A percentile compares a stretch with the other conserved stretches of the same genome.
Conservation (phyloP, 306 rosid genomes). For the Cicer judaicum region DNA sequence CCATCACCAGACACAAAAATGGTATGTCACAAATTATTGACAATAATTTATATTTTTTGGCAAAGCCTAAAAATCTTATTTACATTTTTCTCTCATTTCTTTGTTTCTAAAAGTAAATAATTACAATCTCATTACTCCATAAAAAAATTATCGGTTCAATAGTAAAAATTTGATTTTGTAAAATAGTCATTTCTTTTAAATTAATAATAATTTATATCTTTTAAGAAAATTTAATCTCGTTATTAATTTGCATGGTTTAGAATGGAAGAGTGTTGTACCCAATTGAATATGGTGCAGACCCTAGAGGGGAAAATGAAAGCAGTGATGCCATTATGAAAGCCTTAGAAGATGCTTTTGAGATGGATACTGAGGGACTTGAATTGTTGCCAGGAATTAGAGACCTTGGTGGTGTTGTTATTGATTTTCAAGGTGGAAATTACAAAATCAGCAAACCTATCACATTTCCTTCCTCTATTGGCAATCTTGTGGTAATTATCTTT, state of each 20-base stretch:
- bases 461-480: conserved; percentile 53
- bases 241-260: conserved; percentile 13
- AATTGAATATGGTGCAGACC: conserved; percentile 66
- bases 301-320: conserved; percentile 58
- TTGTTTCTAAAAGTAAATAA: background rate
- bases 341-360: conserved; percentile 47
- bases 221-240: background rate
- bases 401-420: conserved; percentile 62
- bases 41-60: background rate
- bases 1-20: background rate
- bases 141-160: too few species aligned
- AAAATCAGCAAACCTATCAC: conserved; percentile 56
- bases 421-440: conserved; percentile 65
- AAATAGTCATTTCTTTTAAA: too few species aligned
- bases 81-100: background rate
- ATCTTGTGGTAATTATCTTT: conserved; percentile 57
- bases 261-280: conserved; percentile 55
- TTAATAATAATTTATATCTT: too few species aligned
- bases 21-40: conserved; percentile 29
- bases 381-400: conserved; percentile 59
- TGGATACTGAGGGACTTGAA: conserved; percentile 43
- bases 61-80: too few species aligned
- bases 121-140: background rate
- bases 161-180: too few species aligned
- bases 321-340: conserved; percentile 54